Evolutionary conservation across 768 basidiomycete species (phyloP), one percentile per base, ranked within the genome.

Genomic region (Termitomyces sp.): DNA sequence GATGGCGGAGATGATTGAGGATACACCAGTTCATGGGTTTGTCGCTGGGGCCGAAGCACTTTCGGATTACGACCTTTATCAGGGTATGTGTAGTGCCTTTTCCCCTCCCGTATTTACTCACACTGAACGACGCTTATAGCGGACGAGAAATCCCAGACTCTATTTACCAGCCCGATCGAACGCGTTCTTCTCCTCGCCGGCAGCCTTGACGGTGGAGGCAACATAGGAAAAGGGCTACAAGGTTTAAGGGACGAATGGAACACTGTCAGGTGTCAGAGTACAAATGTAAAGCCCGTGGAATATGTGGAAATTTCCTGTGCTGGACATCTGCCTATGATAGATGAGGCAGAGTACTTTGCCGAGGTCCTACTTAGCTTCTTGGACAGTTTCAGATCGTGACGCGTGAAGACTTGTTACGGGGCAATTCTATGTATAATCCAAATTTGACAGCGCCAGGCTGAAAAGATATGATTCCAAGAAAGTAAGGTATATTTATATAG

Each of bases 271-370:
- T 33, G 48, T 26, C n/a, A 44, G 35, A 38, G 62, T 10, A 49
- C 54, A 14, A 53, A 48, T 7, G 55, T 57, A 4, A 63, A 62
- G 7, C 58, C 65, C 18, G 66, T 78, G 14, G 64, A 69, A 32
- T 77, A 71, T 60, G 68, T 65, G 20, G 71, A 70, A 38, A 71
- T 83, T 8, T 69, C 67, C 18, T 67, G 67, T 7, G 70, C 78
- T 0, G 81, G 81, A 0, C 80, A 83, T 70, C 64, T 83, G 7
- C 82, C 82, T 0, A 82, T 83, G 81, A 69, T 82, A 5, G 82
- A 83, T 64, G 72, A 73, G 53, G 77, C 80, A 2, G 74, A 76
- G 61, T 57, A 57, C 23, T 82, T 77, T 58, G 76, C 72, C 67
- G 66, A 70, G 13, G 66, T 68, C 36, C 64, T 80, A n/a, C 64